A percentile compares a stretch with the other conserved stretches of the same genome.
Conservation (phyloP, 208 protist species). For the Leishmania tropica region DNA sequence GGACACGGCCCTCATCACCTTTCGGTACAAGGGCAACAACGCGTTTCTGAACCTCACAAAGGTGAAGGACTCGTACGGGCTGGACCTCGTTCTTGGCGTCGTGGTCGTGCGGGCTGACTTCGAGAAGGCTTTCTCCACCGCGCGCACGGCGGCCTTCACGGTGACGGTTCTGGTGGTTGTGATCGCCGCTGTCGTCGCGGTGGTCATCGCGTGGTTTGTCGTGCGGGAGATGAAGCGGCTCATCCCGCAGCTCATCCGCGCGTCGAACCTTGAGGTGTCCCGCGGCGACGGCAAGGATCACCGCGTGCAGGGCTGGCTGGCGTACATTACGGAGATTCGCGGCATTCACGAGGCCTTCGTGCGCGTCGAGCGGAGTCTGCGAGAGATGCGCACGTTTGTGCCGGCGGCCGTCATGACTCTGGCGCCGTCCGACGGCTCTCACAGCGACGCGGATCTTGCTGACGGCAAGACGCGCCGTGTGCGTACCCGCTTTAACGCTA, state of each 20-base stretch:
- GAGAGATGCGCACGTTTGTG: conserved; percentile 56
- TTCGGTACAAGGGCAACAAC: conserved; percentile 39
- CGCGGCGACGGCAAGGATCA: conserved; percentile 25
- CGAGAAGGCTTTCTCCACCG: conserved; percentile 47
- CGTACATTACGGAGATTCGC: conserved; percentile 49
- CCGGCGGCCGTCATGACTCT: conserved; percentile 48
- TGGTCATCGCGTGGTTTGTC: conserved; percentile 53
- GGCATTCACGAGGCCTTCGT: conserved; percentile 46
- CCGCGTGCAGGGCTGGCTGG: conserved; percentile 28
- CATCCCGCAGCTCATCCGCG: conserved; percentile 50
- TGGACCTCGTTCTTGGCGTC: conserved; percentile 58
- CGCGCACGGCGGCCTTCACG: conserved; percentile 39
- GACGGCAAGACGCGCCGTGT: conserved; percentile 32
- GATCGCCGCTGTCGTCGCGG: conserved; percentile 44
- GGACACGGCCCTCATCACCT: conserved; percentile 36
- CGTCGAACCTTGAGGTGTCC: conserved; percentile 58
- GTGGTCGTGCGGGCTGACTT: conserved; percentile 60
- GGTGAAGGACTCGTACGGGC: conserved; percentile 58
- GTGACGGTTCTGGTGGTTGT: conserved; percentile 49
- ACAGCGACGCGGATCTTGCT: conserved; percentile 12
- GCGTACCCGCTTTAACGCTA: conserved; percentile 62
- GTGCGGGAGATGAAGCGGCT: conserved; percentile 52
- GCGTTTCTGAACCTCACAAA: conserved; percentile 51
- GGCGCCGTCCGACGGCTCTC: conserved; percentile 28
- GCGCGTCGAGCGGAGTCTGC: conserved; percentile 42